Evolutionary conservation across 2,329 filamentous ascomycete species (phyloP), one percentile per base, ranked within the genome.

Genomic region (Diplodia scrobiculata): DNA sequence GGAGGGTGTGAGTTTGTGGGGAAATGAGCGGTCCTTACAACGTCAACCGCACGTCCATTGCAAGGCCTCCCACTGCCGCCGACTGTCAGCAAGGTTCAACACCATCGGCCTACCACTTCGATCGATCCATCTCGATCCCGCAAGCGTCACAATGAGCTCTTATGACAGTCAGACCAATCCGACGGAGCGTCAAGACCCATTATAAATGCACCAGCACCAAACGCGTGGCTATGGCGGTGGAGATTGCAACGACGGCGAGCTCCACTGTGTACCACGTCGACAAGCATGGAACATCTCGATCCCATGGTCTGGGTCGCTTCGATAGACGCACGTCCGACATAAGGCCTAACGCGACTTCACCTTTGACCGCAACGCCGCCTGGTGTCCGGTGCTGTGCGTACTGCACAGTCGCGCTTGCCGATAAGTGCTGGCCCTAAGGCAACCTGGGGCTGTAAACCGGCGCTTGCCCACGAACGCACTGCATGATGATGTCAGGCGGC

Each of bases 401-500:
- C 34, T 10, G n/a, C 19, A 29, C 52, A 65, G 53, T 55, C 63
- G 63, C 63, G 63, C 41, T 58, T 65, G 63, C 63, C 53, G 63
- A 65, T 52, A 27, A 45, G n/a, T 45, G 17, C 45, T 53, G 63
- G 38, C 32, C 52, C 63, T 65, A 65, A 65, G 63, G 63, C 52
- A 50, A 50, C 29, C 53, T 58, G 63, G 53, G 53, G 63, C 27
- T 17, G 53, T 36, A 41, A 58, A 48, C 63, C 63, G 63, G 63
- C 63, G 63, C 63, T 65, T 65, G 47, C 52, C 51, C 47, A 25
- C 52, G n/a, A 50, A 41, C 29, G 3, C n/a, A 50, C 52, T 60
- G 45, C 63, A 55, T 32, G 27, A 55, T 65, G 63, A 65, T 55
- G 63, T 65, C 63, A 65, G 41, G 62, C 51, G 51, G 50, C 21